Conservation (phyloP, 805 yeast species). For the Teunomyces atbi region DNA sequence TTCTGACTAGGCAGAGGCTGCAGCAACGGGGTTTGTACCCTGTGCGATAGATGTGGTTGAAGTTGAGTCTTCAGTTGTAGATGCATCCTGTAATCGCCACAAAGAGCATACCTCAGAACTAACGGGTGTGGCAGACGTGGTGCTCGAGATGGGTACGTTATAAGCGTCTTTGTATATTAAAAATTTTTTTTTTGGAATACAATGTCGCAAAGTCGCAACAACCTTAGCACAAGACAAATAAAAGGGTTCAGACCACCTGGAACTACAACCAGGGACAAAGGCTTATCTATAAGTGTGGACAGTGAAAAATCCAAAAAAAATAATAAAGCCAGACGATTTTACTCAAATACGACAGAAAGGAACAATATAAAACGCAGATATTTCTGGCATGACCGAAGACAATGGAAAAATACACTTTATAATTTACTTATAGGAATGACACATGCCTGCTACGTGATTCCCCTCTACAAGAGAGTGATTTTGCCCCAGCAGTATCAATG, state of each 20-base stretch:
- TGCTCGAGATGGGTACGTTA: background rate
- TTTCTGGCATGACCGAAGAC: no score
- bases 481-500: no score
- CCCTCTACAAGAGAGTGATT: no score
- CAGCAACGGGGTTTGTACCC: background rate
- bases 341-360: no score
- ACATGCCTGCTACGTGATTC: no score
- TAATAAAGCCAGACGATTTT: no score
- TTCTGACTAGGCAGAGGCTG: background rate
- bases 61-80: constrained; percentile 3
- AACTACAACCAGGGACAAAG: background rate
- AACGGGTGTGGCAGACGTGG: background rate
- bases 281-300: background rate
- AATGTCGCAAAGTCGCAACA: constrained; percentile 1
- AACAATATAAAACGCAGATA: no score
- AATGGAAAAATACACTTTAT: no score
- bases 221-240: background rate
- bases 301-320: no score
- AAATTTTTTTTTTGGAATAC: background rate
- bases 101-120: constrained; percentile 2
- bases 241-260: background rate
- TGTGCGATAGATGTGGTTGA: background rate
- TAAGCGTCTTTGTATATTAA: background rate
- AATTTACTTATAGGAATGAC: no score
- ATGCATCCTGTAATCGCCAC: constrained; percentile 4